phyloP scores from a whole-genome alignment of 768 basidiomycete genomes.

The Stropharia rugosoannulata region DNA sequence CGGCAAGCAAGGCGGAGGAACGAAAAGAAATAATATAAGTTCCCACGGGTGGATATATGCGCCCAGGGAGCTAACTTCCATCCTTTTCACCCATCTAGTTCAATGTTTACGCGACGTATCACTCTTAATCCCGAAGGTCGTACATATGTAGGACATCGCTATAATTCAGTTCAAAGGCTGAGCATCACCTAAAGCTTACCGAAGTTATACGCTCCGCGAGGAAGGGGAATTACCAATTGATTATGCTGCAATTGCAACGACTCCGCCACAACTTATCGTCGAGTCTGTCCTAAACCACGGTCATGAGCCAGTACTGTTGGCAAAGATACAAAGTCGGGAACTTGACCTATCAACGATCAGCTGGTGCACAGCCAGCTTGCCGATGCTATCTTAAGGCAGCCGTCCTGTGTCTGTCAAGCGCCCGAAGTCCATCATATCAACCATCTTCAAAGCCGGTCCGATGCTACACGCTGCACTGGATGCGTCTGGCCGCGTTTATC shows the following conservation, averaged over 20 bases:
- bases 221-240: no score
- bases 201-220: no score
- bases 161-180: no score
- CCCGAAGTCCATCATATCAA: not conserved
- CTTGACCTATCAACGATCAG: no score
- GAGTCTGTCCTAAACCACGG: no score
- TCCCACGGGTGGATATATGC: constrained; percentile 13
- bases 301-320: not conserved
- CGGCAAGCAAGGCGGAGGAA: not conserved
- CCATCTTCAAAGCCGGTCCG: not conserved
- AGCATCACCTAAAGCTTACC: no score
- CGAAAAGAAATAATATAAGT: constrained; percentile 14
- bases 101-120: not conserved
- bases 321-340: not conserved
- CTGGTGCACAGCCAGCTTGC: no score
- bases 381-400: no score
- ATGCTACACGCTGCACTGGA: constrained; percentile 26
- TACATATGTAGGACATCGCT: no score
- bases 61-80: not conserved
- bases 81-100: not conserved
- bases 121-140: no score
- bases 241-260: no score
- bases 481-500: constrained; percentile 22
- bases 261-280: no score
- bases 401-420: not conserved